Evolutionary conservation across 225 moss, liverwort and hornwort species (phyloP), one percentile per base, ranked within the genome.

Genomic region (Physcomitrium patens): DNA sequence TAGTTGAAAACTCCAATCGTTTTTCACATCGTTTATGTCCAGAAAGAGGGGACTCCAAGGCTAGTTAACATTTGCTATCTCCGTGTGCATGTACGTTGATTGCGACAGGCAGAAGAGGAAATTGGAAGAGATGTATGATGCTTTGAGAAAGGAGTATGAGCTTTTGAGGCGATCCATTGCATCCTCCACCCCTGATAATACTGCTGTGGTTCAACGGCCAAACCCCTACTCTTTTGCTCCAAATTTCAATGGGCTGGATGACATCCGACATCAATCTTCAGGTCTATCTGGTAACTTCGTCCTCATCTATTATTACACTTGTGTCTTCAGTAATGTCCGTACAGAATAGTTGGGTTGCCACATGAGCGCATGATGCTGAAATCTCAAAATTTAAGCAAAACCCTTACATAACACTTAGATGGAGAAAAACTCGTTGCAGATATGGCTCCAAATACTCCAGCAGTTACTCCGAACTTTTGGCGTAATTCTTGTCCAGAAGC

Each of bases 81-180:
- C 15, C 47, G 69, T 58, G n/a, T 12, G 15, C 24, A 44, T 12
- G 16, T 66, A 6, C 4, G 27, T 14, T n/a, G 49, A 1, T 56
- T 23, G 9, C 43, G 73, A 65, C 80, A 99, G 95, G 74, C 99
- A 95, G 78, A 99, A 95, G 86, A 90, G 99, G 76, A 99, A 90
- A 69, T 19, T 99, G 88, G 99, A 99, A 81, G 99, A 95, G 80
- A 99, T 99, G 99, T 99, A 99, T 28, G 99, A 99, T 77, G 83
- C 85, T 12, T 82, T 99, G 23, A 80, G 91, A 20, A 90, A 90
- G 79, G 94, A 99, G 76, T 90, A 95, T 67, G 95, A 99, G 66
- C 89, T 81, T 62, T 67, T 89, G 52, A 95, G 92, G 86, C 82
- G 90, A 26, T 80, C 86, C 45, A 74, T 73, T 58, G 41, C 78